These are phyloP conservation scores for Penicillium tannophilum DNA, from an alignment of 495 filamentous ascomycete species.

Conservation along the genomic window DNA sequence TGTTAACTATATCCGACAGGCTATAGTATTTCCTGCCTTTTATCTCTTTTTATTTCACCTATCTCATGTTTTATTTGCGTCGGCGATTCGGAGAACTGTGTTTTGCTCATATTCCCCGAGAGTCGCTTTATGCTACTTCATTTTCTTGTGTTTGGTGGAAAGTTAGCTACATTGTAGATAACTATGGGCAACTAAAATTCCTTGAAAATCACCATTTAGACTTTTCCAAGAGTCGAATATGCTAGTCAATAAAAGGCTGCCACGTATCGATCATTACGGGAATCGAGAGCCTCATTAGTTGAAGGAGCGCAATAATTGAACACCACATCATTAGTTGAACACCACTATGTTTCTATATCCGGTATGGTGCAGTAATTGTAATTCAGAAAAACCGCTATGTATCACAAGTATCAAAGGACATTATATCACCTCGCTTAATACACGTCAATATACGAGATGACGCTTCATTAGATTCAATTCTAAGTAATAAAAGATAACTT, in stretches of 20 bases:
- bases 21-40: neutral
- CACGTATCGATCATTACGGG: too few species aligned
- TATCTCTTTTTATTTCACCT: neutral
- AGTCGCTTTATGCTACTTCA: slow-evolving; percentile 1
- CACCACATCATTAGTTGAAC: too few species aligned
- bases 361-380: too few species aligned
- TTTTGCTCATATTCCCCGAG: slow-evolving; percentile 4
- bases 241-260: neutral
- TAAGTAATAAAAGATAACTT: too few species aligned
- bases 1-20: neutral
- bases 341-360: too few species aligned
- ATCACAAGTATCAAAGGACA: too few species aligned
- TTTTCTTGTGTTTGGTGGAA: slow-evolving; percentile 2
- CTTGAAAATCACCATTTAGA: neutral
- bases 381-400: too few species aligned
- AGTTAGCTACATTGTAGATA: slow-evolving; percentile 5
- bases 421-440: too few species aligned
- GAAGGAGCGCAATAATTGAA: too few species aligned
- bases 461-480: too few species aligned
- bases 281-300: too few species aligned
- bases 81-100: slow-evolving; percentile 20
- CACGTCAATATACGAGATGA: too few species aligned
- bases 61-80: slow-evolving; percentile 17
- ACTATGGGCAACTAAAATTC: neutral
- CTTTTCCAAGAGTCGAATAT: neutral